phyloP scores from a whole-genome alignment of 1,284 basidiomycete genomes.

The Tremellales sp. region DNA sequence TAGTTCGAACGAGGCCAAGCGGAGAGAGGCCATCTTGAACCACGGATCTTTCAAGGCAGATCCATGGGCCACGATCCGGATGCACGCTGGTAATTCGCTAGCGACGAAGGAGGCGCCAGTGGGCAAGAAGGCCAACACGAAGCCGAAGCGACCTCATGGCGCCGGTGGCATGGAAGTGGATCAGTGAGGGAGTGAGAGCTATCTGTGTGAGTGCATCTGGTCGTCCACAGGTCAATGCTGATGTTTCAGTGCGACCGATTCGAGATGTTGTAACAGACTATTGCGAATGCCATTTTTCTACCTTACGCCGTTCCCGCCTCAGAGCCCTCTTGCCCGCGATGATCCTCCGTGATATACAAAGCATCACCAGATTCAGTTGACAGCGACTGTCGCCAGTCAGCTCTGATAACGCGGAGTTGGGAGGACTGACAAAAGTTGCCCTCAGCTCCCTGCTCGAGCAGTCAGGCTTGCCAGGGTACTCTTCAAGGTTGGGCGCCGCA shows the following conservation, averaged over 20 bases:
- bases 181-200: too few species aligned
- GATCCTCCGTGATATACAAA: neutral
- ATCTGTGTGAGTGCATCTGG: neutral
- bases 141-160: neutral
- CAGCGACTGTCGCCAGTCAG: neutral
- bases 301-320: neutral
- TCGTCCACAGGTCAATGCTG: neutral
- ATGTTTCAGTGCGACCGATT: neutral
- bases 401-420: neutral
- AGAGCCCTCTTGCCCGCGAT: neutral
- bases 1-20: slow-evolving; percentile 31
- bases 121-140: neutral
- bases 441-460: neutral
- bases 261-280: neutral
- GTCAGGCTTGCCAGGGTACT: too few species aligned
- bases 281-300: neutral
- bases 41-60: slow-evolving; percentile 44
- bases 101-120: slow-evolving; percentile 15
- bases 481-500: neutral
- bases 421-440: neutral
- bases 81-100: slow-evolving; percentile 44
- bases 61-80: slow-evolving; percentile 47
- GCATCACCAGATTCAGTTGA: too few species aligned
- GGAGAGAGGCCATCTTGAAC: slow-evolving; percentile 41
- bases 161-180: neutral